Evolutionary conservation across 345 rosid genomes (phyloP).

Genomic region (Eucalyptus marginata): DNA sequence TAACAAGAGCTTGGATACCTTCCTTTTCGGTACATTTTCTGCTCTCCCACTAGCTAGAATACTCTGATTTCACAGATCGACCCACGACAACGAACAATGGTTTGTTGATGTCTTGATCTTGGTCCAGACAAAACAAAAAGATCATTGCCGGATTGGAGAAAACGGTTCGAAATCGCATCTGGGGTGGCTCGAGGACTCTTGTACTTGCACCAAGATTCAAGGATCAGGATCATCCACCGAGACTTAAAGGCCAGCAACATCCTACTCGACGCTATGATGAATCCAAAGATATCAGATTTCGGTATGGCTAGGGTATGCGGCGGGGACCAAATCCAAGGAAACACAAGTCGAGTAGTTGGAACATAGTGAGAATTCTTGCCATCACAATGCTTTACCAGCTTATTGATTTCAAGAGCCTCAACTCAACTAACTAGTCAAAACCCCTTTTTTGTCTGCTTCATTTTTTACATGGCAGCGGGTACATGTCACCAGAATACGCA

Average conservation of each 20-base stretch:
- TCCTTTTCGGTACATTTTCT: slow-evolving; percentile 9
- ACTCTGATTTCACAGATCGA: too few relatives aligned
- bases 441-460: background rate
- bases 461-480: slow-evolving; percentile 25
- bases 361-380: slow-evolving; percentile 34
- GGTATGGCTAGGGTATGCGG: slow-evolving; percentile 57
- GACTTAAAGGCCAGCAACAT: slow-evolving; percentile 64
- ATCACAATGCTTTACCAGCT: too few relatives aligned
- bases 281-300: slow-evolving; percentile 61
- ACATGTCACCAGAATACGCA: slow-evolving; percentile 74
- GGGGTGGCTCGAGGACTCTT: slow-evolving; percentile 62
- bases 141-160: slow-evolving; percentile 23
- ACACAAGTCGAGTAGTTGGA: slow-evolving; percentile 47
- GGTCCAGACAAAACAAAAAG: background rate
- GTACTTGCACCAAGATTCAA: slow-evolving; percentile 66
- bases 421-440: too few relatives aligned
- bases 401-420: too few relatives aligned
- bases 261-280: slow-evolving; percentile 38
- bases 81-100: too few relatives aligned
- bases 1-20: slow-evolving; percentile 27
- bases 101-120: background rate
- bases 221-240: slow-evolving; percentile 61
- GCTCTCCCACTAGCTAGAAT: background rate
- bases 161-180: slow-evolving; percentile 27
- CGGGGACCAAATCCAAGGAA: slow-evolving; percentile 30